Percentiles rank a stretch among this genome's conserved stretches.
These are phyloP conservation scores for Phytopythium chamaehyphon DNA, from an alignment of 352 stramenopile genomes.

Conservation along the genomic window DNA sequence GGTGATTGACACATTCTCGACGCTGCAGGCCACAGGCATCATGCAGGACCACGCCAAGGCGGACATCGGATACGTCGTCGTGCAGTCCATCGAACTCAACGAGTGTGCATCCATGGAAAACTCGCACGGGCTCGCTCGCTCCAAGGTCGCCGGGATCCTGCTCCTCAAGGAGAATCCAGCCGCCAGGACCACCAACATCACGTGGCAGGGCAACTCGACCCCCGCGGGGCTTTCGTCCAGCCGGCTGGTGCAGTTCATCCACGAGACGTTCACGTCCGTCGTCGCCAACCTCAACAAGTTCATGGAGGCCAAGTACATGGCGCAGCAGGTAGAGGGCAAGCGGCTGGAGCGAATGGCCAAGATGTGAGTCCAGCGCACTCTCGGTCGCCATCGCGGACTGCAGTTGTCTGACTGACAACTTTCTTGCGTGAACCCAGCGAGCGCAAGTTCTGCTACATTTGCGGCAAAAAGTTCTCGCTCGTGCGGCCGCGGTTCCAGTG, in stretches of 20 bases:
- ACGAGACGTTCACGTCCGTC: constrained; percentile 53
- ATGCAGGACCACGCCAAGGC: constrained; percentile 35
- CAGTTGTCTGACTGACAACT: constrained; percentile 4
- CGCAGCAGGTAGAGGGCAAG: constrained; percentile 44
- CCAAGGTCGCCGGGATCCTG: constrained; percentile 49
- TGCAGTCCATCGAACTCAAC: constrained; percentile 51
- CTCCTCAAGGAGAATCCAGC: constrained; percentile 53
- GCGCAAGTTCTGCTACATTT: constrained; percentile 64
- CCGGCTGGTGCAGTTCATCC: constrained; percentile 41
- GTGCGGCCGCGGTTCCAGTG: constrained; percentile 56
- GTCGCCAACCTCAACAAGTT: constrained; percentile 59
- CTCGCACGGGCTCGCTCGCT: constrained; percentile 43
- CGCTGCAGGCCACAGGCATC: constrained; percentile 34
- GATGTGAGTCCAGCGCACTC: constrained; percentile 35
- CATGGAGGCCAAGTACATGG: constrained; percentile 54
- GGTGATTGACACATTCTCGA: background rate
- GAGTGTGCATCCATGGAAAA: constrained; percentile 51
- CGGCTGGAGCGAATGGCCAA: constrained; percentile 33
- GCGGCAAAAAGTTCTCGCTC: constrained; percentile 72
- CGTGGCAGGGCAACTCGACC: constrained; percentile 53
- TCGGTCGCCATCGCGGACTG: background rate
- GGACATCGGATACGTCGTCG: constrained; percentile 52
- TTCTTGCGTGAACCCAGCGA: constrained; percentile 20
- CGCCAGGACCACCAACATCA: constrained; percentile 32
- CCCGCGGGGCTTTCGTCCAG: constrained; percentile 33